Conservation (phyloP, 2,329 filamentous ascomycete species). For the Xylaria sp. region DNA sequence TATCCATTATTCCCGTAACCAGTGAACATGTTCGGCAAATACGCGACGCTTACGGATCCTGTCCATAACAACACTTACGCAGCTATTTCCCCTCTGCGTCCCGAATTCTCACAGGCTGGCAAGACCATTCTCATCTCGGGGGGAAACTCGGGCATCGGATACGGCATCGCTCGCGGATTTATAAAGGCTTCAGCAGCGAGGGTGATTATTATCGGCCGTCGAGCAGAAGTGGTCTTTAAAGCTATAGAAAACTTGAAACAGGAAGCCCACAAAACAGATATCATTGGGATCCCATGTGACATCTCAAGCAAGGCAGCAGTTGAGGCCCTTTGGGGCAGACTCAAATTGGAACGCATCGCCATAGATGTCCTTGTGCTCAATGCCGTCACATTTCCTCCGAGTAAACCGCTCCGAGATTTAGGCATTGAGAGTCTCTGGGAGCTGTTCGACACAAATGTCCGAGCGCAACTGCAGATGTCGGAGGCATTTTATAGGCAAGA, state of each 20-base stretch:
- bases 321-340: constrained; percentile 39
- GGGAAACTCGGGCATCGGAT: constrained; percentile 67
- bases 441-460: constrained; percentile 39
- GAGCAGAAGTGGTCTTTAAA: constrained; percentile 38
- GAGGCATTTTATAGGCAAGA: constrained; percentile 43
- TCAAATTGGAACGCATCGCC: constrained; percentile 27
- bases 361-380: constrained; percentile 46
- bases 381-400: constrained; percentile 28
- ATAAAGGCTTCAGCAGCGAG: constrained; percentile 45
- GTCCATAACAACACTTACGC: constrained; percentile 39
- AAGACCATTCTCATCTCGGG: constrained; percentile 69
- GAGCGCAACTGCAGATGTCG: constrained; percentile 39
- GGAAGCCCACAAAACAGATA: constrained; percentile 16
- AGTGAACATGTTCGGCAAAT: neutral
- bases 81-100: constrained; percentile 44
- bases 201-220: constrained; percentile 49
- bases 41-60: neutral
- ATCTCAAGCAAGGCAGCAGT: constrained; percentile 32
- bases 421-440: constrained; percentile 34
- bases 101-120: constrained; percentile 48
- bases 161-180: constrained; percentile 65
- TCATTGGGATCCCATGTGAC: constrained; percentile 33
- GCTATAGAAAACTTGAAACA: constrained; percentile 34
- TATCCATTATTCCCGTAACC: no score
- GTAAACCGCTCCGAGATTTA: constrained; percentile 30